These are phyloP conservation scores for Eucalyptus paniculata DNA, from an alignment of 345 rosid species.

Conservation along the genomic window DNA sequence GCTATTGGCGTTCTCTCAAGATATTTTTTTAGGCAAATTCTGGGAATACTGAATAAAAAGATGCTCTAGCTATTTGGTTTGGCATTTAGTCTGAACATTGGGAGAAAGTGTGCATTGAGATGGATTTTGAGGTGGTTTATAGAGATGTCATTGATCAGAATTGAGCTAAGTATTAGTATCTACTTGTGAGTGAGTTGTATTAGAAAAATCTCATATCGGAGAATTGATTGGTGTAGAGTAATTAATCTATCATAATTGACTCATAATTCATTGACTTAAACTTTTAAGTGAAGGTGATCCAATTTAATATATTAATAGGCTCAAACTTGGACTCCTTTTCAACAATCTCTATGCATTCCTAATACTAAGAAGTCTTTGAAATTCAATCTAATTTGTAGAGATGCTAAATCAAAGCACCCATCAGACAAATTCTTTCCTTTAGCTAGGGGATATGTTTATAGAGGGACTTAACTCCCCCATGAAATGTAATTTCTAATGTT, in stretches of 20 bases:
- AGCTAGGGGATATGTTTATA: not conserved
- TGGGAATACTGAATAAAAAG: not conserved
- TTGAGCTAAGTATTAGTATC: not conserved
- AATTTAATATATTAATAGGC: fast-evolving
- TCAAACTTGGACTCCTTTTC: too few species aligned
- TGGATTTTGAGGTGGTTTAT: not conserved
- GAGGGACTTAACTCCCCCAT: not conserved
- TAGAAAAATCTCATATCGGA: fast-evolving
- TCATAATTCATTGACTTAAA: too few species aligned
- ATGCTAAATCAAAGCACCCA: not conserved
- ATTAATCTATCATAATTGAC: too few species aligned
- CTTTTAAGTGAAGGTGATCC: fast-evolving
- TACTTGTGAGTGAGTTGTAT: too few species aligned
- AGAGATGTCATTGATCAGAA: not conserved
- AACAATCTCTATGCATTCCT: too few species aligned
- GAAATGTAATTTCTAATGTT: not conserved
- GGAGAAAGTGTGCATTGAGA: not conserved
- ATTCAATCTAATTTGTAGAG: not conserved
- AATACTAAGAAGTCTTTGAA: not conserved
- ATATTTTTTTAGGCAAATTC: not conserved
- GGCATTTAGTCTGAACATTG: not conserved
- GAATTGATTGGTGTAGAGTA: too few species aligned
- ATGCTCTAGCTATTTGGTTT: not conserved
- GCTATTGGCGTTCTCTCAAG: not conserved
- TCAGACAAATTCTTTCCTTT: not conserved